Evolutionary conservation across 306 rosid genomes (phyloP), one percentile per base, ranked within the genome.

Genomic region (Gillenia trifoliata): DNA sequence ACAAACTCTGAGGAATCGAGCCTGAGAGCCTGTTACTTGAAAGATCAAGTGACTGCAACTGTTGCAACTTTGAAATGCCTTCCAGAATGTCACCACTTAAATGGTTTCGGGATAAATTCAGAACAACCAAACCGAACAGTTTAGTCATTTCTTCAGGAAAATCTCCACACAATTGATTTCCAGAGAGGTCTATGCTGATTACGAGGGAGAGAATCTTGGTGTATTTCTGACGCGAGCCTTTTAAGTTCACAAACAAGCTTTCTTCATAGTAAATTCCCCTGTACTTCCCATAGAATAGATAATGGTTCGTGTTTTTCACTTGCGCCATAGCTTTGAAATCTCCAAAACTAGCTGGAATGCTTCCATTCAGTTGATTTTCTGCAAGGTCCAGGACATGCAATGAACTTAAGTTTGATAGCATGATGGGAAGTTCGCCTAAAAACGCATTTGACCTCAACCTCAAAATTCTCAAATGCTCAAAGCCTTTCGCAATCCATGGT

Each of bases 361-460:
- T 76, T 1, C 89, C 86, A 28, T 31, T 77, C 56, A 85, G 61
- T 12, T 70, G 54, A 50, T 87, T 85, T 15, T 31, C 71, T n/a
- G 83, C 83, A 70, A 87, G 66, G 75, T 81, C 89, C 61, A 87
- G 63, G 71, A 87, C 86, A 60, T 78, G 87, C 65, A 85, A 62
- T 4, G 84, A 80, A 30, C 71, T 71, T 52, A 85, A 74, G 49
- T 81, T 85, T 25, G 89, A 68, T 34, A 85, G 73, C 29, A 12
- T 2, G 0, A 55, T 6, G 3, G 84, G 81, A 23, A 87, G 26
- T 67, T 72, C 76, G 30, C 87, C 82, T 3, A 2, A 83, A 73
- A 88, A 83, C 12, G 72, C 76, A 77, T 88, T 88, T 29, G 85
- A 77, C 17, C 89, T 81, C 75, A 85, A 68, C 54, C 66, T 79